These are phyloP conservation scores for Phytophthora meadii DNA, from an alignment of 352 stramenopile species.

Conservation along the genomic window DNA sequence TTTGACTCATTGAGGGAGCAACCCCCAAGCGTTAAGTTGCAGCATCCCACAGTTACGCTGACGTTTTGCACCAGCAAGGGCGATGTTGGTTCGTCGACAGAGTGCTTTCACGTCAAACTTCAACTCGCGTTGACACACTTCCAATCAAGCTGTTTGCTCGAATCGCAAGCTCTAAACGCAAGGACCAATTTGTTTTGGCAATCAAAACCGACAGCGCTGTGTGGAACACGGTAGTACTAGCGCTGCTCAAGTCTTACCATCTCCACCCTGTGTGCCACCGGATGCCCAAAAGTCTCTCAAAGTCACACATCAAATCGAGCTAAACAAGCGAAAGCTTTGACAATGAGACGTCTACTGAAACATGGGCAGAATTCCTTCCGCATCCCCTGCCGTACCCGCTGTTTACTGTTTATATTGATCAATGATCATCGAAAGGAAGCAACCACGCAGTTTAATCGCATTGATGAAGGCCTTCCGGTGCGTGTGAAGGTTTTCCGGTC, in stretches of 20 bases:
- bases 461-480: not conserved
- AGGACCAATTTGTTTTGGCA: not conserved
- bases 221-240: not conserved
- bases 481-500: not conserved
- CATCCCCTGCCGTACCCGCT: too few relatives aligned
- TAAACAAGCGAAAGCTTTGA: too few relatives aligned
- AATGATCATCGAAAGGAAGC: too few relatives aligned
- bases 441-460: too few relatives aligned
- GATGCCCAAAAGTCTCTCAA: too few relatives aligned
- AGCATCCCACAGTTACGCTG: not conserved
- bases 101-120: not conserved
- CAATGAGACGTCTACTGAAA: too few relatives aligned
- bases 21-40: too few relatives aligned
- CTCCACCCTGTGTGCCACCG: not conserved
- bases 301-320: too few relatives aligned
- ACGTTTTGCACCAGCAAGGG: too few relatives aligned
- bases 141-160: slow-evolving; percentile 1
- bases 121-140: slow-evolving; percentile 6
- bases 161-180: not conserved
- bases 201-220: not conserved
- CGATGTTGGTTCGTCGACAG: slow-evolving; percentile 2
- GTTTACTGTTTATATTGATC: too few relatives aligned
- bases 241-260: not conserved
- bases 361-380: too few relatives aligned
- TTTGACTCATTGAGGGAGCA: too few relatives aligned